Conservation (phyloP, 2,329 filamentous ascomycete species). For the Penicillium oxalicum region DNA sequence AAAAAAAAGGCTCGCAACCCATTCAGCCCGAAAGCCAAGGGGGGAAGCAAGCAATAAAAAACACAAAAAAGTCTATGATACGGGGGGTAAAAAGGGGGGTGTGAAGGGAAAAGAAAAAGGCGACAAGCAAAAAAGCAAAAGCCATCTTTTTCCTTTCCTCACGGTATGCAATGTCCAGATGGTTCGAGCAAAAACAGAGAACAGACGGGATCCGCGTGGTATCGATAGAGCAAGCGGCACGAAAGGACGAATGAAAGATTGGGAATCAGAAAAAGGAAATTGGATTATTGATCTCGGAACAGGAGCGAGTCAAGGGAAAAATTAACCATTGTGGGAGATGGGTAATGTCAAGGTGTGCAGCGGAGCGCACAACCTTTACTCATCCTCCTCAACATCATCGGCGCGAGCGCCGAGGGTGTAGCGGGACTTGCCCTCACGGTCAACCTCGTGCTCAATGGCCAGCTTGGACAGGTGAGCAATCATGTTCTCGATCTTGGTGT, state of each 20-base stretch:
- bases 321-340: constrained; percentile 3
- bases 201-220: constrained; percentile 6
- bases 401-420: constrained; percentile 40
- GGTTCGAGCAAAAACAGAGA: constrained; percentile 19
- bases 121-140: not conserved
- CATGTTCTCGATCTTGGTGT: constrained; percentile 51
- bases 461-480: constrained; percentile 48
- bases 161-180: constrained; percentile 24
- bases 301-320: constrained; percentile 30
- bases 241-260: constrained; percentile 7
- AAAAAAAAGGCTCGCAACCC: constrained; percentile 32
- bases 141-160: constrained; percentile 12
- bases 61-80: constrained; percentile 37
- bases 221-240: constrained; percentile 13
- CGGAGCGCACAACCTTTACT: constrained; percentile 30
- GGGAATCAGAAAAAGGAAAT: constrained; percentile 13
- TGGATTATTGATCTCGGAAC: constrained; percentile 25
- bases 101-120: constrained; percentile 10
- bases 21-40: constrained; percentile 25
- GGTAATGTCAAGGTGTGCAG: constrained; percentile 12
- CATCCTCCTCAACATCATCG: constrained; percentile 42
- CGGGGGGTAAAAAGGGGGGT: constrained; percentile 18
- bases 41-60: constrained; percentile 21
- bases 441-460: constrained; percentile 46
- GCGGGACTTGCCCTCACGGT: constrained; percentile 41